Percentiles rank a stretch among this genome's conserved stretches.
Evolutionary conservation across 352 stramenopile genomes (phyloP).

Genomic region (Pythium dissimile): DNA sequence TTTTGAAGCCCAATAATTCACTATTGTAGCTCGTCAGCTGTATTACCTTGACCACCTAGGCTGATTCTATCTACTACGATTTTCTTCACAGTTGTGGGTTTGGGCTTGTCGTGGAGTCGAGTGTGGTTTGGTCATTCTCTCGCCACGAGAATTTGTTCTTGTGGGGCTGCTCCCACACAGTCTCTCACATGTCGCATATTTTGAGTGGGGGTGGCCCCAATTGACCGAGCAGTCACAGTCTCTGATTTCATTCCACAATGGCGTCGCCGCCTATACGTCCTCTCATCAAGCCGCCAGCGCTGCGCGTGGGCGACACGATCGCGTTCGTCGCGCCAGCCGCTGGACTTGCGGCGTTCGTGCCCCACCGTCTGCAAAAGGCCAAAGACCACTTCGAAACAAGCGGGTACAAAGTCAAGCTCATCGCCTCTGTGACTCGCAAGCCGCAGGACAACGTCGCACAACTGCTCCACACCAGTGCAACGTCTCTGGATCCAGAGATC

Average conservation of each 20-base stretch:
- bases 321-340: constrained; percentile 50
- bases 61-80: no score
- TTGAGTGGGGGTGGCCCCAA: neutral
- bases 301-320: constrained; percentile 39
- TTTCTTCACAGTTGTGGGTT: no score
- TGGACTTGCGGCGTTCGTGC: constrained; percentile 35
- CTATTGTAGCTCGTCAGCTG: no score
- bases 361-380: constrained; percentile 42
- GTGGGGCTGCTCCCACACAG: neutral
- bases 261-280: neutral
- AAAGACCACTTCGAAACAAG: constrained; percentile 26
- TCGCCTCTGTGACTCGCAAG: constrained; percentile 31
- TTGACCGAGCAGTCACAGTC: neutral
- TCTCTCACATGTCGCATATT: neutral
- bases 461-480: neutral
- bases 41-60: no score
- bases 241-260: neutral
- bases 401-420: constrained; percentile 47
- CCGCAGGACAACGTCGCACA: constrained; percentile 29
- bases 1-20: no score
- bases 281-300: constrained; percentile 19
- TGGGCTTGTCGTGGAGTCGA: neutral
- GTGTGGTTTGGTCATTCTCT: no score
- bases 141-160: neutral
- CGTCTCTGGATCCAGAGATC: constrained; percentile 13